Percentiles rank a stretch among this genome's conserved stretches.
Evolutionary conservation across 257 asterid genomes (phyloP).

Genomic region (Plantago elongata): DNA sequence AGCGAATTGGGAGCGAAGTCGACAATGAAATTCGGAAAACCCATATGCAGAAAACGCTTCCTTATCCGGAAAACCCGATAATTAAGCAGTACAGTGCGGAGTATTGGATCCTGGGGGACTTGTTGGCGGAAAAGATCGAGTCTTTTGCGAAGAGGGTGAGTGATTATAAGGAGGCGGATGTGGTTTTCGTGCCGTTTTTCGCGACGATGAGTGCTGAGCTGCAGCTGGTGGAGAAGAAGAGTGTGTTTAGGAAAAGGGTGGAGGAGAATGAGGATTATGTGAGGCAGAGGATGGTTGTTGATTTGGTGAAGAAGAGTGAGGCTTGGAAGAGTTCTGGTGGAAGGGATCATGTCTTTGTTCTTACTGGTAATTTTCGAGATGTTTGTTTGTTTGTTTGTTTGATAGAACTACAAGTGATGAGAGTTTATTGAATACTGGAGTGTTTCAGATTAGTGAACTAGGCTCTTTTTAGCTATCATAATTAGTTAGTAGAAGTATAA

Average conservation of each 20-base stretch:
- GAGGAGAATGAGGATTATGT: slow-evolving; percentile 75
- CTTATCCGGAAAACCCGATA: slow-evolving; percentile 78
- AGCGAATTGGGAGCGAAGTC: slow-evolving; percentile 75
- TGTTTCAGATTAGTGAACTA: not conserved
- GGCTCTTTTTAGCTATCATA: not conserved
- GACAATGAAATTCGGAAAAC: slow-evolving; percentile 65
- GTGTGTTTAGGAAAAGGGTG: slow-evolving; percentile 80
- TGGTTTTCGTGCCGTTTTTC: slow-evolving; percentile 85
- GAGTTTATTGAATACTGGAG: not conserved
- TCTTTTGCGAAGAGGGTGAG: slow-evolving; percentile 71
- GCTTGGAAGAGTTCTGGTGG: slow-evolving; percentile 95
- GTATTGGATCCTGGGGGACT: slow-evolving; percentile 92
- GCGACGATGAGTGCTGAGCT: slow-evolving; percentile 88
- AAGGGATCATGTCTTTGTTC: slow-evolving; percentile 83
- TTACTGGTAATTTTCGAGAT: slow-evolving; percentile 52
- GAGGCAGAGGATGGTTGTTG: slow-evolving; percentile 77
- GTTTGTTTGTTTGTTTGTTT: not conserved
- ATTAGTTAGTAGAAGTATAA: no score
- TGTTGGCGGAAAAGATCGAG: slow-evolving; percentile 42
- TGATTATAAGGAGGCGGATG: slow-evolving; percentile 62
- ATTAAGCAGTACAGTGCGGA: slow-evolving; percentile 94
- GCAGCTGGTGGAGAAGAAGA: slow-evolving; percentile 65
- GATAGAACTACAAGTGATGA: no score
- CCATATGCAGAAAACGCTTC: slow-evolving; percentile 37
- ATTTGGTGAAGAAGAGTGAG: slow-evolving; percentile 53